Conservation (phyloP, 495 filamentous ascomycete genomes). For the Penicillium flavigenum region DNA sequence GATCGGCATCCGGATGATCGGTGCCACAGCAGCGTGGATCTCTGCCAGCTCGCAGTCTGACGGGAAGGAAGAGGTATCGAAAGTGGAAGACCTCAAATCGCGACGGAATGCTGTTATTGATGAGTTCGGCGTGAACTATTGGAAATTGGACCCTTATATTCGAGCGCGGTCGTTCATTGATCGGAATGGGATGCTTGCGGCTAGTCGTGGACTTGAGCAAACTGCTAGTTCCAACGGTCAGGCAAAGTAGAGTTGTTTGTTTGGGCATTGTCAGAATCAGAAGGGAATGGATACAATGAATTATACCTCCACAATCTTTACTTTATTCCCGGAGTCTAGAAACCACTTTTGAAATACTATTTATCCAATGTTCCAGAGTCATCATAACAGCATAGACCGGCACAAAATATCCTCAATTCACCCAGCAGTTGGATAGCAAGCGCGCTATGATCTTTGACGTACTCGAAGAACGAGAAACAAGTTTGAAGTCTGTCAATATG, state of each 20-base stretch:
- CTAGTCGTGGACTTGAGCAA: conserved; percentile 40
- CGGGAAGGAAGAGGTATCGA: conserved; percentile 27
- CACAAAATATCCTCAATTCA: not conserved
- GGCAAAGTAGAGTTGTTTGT: not conserved
- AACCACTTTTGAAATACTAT: not conserved
- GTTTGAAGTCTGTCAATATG: too few relatives aligned
- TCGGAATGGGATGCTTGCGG: conserved; percentile 56
- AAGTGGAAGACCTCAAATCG: conserved; percentile 43
- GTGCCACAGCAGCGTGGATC: conserved; percentile 67
- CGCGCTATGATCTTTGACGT: too few relatives aligned
- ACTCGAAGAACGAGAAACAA: too few relatives aligned
- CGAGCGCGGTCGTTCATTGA: conserved; percentile 64
- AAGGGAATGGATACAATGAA: not conserved
- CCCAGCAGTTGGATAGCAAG: too few relatives aligned
- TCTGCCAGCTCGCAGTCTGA: conserved; percentile 18
- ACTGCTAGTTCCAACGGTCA: not conserved
- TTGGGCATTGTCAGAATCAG: not conserved
- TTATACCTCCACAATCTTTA: not conserved
- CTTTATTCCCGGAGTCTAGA: not conserved
- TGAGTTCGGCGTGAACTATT: conserved; percentile 60
- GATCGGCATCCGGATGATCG: conserved; percentile 64
- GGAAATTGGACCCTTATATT: conserved; percentile 65
- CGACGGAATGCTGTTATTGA: conserved; percentile 52
- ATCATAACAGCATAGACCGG: too few relatives aligned
- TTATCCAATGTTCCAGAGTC: too few relatives aligned